These are phyloP conservation scores for Adansonia gregorii DNA, from an alignment of 441 rosid genomes.

Conservation along the genomic window DNA sequence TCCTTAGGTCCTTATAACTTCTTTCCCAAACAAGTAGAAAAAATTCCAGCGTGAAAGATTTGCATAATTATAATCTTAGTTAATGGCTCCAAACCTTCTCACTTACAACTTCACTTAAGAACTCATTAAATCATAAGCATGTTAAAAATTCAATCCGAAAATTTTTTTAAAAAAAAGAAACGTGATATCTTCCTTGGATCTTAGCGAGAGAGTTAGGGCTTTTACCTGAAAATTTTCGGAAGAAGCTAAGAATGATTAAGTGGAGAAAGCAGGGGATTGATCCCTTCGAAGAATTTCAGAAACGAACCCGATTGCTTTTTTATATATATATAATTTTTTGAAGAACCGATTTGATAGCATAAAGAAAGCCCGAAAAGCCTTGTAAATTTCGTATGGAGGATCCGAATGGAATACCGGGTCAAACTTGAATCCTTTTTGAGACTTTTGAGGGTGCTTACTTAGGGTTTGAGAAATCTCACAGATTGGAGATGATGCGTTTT, in stretches of 20 bases:
- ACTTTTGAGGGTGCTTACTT: neutral
- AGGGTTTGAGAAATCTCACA: too few species aligned
- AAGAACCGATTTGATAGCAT: neutral
- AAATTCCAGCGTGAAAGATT: neutral
- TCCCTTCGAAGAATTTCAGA: neutral
- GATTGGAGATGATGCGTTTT: too few species aligned
- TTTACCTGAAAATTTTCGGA: constrained; percentile 34
- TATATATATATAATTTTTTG: neutral
- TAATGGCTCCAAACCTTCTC: neutral
- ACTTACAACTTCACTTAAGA: neutral
- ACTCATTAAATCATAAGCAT: neutral
- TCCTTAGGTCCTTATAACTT: too few species aligned
- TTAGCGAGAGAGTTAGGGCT: constrained; percentile 13
- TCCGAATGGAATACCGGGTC: neutral
- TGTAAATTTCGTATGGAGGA: neutral
- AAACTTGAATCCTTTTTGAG: neutral
- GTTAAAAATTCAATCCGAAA: neutral
- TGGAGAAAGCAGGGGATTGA: neutral
- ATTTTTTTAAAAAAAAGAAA: neutral
- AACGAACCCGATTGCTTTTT: neutral
- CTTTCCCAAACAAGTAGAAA: too few species aligned
- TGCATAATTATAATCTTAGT: neutral
- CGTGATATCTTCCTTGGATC: neutral
- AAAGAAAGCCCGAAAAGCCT: neutral
- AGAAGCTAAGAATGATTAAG: constrained; percentile 14